phyloP scores from a whole-genome alignment of 148 eudicot genomes.

The Nepenthes gracilis region DNA sequence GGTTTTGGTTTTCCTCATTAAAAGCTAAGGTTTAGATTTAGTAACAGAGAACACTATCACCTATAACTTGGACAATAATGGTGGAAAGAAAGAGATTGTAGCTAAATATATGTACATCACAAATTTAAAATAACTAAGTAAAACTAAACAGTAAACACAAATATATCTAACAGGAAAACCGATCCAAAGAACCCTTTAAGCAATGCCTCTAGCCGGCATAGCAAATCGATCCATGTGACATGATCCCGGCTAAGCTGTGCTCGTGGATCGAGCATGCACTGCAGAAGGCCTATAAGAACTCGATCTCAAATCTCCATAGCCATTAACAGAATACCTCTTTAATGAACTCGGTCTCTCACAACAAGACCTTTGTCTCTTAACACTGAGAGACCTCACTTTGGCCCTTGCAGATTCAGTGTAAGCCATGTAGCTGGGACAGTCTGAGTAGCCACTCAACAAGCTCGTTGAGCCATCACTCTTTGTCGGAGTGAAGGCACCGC shows the following conservation, averaged over 20 bases:
- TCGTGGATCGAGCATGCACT: slow-evolving; percentile 39
- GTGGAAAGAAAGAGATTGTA: too few relatives aligned
- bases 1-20: too few relatives aligned
- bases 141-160: too few relatives aligned
- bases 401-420: slow-evolving; percentile 74
- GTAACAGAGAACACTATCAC: too few relatives aligned
- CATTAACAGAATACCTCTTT: slow-evolving; percentile 55
- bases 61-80: too few relatives aligned
- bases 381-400: slow-evolving; percentile 71
- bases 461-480: slow-evolving; percentile 67
- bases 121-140: too few relatives aligned
- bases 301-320: slow-evolving; percentile 30
- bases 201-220: slow-evolving; percentile 33
- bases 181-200: too few relatives aligned
- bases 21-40: too few relatives aligned
- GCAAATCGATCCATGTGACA: slow-evolving; percentile 67
- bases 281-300: slow-evolving; percentile 13
- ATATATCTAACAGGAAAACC: too few relatives aligned
- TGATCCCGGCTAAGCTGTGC: slow-evolving; percentile 70
- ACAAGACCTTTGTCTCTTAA: slow-evolving; percentile 59
- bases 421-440: slow-evolving; percentile 83
- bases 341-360: slow-evolving; percentile 35
- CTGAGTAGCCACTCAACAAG: slow-evolving; percentile 56
- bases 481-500: slow-evolving; percentile 40
- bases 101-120: too few relatives aligned